Evolutionary conservation across 495 filamentous ascomycete genomes (phyloP).

Genomic region (Trichocladium uniseriatum): DNA sequence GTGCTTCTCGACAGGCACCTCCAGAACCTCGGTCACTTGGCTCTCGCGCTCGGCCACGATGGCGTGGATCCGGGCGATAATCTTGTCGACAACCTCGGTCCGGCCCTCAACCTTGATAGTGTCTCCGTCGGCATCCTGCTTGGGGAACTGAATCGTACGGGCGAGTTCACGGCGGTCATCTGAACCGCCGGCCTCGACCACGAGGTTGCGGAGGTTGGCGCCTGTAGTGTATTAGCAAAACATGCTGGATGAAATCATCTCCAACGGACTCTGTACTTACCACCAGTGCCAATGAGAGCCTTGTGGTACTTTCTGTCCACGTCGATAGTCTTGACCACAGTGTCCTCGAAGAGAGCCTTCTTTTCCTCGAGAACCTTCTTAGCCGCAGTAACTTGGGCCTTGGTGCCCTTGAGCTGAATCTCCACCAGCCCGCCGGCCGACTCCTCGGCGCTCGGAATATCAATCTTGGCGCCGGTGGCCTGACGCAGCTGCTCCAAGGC

Average conservation of each 20-base stretch:
- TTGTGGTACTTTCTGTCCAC: slow-evolving; percentile 87
- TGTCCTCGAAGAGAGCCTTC: slow-evolving; percentile 75
- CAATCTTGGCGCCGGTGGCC: slow-evolving; percentile 73
- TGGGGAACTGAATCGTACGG: slow-evolving; percentile 85
- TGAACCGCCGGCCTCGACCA: slow-evolving; percentile 79
- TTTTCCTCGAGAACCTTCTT: slow-evolving; percentile 83
- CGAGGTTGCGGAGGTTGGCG: slow-evolving; percentile 75
- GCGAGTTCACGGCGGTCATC: slow-evolving; percentile 70
- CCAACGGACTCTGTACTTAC: too few species aligned
- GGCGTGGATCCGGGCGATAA: slow-evolving; percentile 67
- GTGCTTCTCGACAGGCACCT: slow-evolving; percentile 81
- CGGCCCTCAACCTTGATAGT: slow-evolving; percentile 80
- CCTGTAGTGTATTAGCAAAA: slow-evolving; percentile 41
- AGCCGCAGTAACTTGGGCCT: slow-evolving; percentile 78
- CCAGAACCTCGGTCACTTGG: slow-evolving; percentile 63
- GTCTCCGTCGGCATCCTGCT: slow-evolving; percentile 66
- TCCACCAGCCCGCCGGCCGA: slow-evolving; percentile 58
- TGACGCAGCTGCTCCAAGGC: slow-evolving; percentile 85
- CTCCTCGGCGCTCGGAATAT: slow-evolving; percentile 64
- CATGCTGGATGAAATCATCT: too few species aligned
- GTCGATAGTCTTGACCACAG: slow-evolving; percentile 68
- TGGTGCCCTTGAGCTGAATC: slow-evolving; percentile 83
- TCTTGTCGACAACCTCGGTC: slow-evolving; percentile 75
- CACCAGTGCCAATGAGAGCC: slow-evolving; percentile 77
- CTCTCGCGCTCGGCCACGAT: slow-evolving; percentile 72